These are phyloP conservation scores for Diplocarpon rosae DNA, from an alignment of 2,329 filamentous ascomycete species.

Conservation along the genomic window DNA sequence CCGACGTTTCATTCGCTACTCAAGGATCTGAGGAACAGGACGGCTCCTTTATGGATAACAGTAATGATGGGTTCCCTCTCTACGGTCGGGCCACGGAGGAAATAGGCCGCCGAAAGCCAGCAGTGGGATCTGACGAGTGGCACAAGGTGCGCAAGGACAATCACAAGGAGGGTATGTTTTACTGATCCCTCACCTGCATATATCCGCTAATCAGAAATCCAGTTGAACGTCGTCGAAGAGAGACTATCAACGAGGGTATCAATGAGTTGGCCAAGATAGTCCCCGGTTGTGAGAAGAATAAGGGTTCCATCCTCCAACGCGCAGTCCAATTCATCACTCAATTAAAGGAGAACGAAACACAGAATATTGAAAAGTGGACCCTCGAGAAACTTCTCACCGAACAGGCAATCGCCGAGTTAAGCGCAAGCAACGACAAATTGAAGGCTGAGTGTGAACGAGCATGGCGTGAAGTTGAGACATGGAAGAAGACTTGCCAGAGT, in stretches of 20 bases:
- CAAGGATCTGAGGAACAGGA: slow-evolving; percentile 31
- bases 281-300: slow-evolving; percentile 97
- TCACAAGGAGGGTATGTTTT: slow-evolving; percentile 81
- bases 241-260: slow-evolving; percentile 98
- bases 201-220: slow-evolving; percentile 18
- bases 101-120: slow-evolving; percentile 50
- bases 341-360: slow-evolving; percentile 84
- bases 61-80: slow-evolving; percentile 8
- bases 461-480: slow-evolving; percentile 67
- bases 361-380: slow-evolving; percentile 92
- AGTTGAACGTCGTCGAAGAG: slow-evolving; percentile 93
- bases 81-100: neutral
- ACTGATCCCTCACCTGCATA: slow-evolving; percentile 4
- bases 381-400: slow-evolving; percentile 83
- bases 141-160: slow-evolving; percentile 96
- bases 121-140: slow-evolving; percentile 96
- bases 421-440: slow-evolving; percentile 75
- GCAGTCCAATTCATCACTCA: slow-evolving; percentile 92
- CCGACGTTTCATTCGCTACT: slow-evolving; percentile 40
- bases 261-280: slow-evolving; percentile 98
- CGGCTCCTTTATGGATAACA: slow-evolving; percentile 32
- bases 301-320: slow-evolving; percentile 88
- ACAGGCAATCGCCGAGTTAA: slow-evolving; percentile 81
- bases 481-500: slow-evolving; percentile 59
- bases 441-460: slow-evolving; percentile 70